phyloP scores from a whole-genome alignment of 225 moss, liverwort and hornwort species.

The Takakia lepidozioides region DNA sequence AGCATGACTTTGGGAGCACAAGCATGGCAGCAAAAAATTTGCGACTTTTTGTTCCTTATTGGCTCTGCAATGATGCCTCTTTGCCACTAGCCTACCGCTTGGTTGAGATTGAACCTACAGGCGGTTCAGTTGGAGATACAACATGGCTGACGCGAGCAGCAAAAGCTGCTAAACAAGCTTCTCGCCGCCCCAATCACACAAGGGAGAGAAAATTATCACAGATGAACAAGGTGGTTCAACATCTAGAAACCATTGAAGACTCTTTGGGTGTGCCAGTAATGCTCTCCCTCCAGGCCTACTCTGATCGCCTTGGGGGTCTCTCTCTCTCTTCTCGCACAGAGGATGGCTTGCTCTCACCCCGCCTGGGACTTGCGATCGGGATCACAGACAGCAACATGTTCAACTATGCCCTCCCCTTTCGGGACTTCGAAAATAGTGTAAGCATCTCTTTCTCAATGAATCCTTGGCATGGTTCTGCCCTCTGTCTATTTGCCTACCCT shows the following conservation, averaged over 20 bases:
- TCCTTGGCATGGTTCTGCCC: not conserved
- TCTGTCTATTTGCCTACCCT: not conserved
- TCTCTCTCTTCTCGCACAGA: constrained; percentile 71
- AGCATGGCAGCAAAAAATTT: constrained; percentile 81
- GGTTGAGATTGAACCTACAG: constrained; percentile 87
- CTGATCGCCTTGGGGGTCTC: constrained; percentile 73
- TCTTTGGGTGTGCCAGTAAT: constrained; percentile 73
- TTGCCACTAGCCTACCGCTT: constrained; percentile 76
- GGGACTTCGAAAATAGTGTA: constrained; percentile 90
- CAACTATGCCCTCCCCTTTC: constrained; percentile 67
- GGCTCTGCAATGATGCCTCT: constrained; percentile 83
- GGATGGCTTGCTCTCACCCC: constrained; percentile 82
- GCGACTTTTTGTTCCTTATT: constrained; percentile 94
- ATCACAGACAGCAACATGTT: constrained; percentile 64
- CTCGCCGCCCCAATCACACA: constrained; percentile 72
- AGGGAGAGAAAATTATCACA: constrained; percentile 41
- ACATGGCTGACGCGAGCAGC: constrained; percentile 86
- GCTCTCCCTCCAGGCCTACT: constrained; percentile 92
- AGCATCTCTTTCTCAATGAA: constrained; percentile 8
- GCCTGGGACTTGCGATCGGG: constrained; percentile 74
- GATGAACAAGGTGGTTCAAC: constrained; percentile 66
- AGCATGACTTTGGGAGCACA: constrained; percentile 88
- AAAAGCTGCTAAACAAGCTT: constrained; percentile 96
- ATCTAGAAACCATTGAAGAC: constrained; percentile 71
- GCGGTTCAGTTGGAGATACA: constrained; percentile 59